Conservation (phyloP, 2,329 filamentous ascomycete genomes). For the Aspergillus brasiliensis region DNA sequence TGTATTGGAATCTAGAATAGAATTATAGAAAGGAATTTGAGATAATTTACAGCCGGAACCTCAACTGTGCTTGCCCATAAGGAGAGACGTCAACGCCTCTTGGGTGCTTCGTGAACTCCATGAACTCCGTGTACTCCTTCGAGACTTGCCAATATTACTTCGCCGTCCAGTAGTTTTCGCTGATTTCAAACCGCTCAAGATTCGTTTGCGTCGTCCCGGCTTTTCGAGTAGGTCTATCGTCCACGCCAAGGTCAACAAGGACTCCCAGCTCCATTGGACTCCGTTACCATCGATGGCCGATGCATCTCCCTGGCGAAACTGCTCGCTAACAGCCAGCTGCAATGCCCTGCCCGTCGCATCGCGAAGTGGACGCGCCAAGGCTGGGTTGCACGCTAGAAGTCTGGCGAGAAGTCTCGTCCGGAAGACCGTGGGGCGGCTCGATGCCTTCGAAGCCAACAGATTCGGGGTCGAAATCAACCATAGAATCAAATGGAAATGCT, state of each 20-base stretch:
- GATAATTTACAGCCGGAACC: conserved; percentile 28
- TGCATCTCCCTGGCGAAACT: conserved; percentile 38
- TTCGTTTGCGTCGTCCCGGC: conserved; percentile 36
- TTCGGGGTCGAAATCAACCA: conserved; percentile 58
- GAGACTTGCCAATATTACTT: conserved; percentile 37
- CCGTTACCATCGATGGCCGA: conserved; percentile 35
- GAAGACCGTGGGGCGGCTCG: conserved; percentile 50
- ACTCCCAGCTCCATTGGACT: conserved; percentile 45
- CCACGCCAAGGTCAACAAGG: conserved; percentile 50
- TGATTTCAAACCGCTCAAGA: conserved; percentile 30
- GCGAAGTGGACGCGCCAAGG: conserved; percentile 56
- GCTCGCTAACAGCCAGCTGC: conserved; percentile 53
- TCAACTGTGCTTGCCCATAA: conserved; percentile 34
- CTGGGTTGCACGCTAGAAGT: conserved; percentile 56
- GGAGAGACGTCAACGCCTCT: conserved; percentile 34
- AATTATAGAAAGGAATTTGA: not conserved
- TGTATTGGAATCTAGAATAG: not conserved
- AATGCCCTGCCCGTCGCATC: conserved; percentile 57
- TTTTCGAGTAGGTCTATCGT: conserved; percentile 47
- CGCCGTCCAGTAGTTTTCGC: conserved; percentile 35
- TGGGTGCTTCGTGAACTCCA: conserved; percentile 36
- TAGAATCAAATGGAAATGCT: conserved; percentile 56
- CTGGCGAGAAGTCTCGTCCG: conserved; percentile 53
- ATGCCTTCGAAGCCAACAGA: conserved; percentile 47
- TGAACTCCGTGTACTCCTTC: conserved; percentile 43